Evolutionary conservation across 768 basidiomycete species (phyloP).

Genomic region (Lepiota brunneoincarnata): DNA sequence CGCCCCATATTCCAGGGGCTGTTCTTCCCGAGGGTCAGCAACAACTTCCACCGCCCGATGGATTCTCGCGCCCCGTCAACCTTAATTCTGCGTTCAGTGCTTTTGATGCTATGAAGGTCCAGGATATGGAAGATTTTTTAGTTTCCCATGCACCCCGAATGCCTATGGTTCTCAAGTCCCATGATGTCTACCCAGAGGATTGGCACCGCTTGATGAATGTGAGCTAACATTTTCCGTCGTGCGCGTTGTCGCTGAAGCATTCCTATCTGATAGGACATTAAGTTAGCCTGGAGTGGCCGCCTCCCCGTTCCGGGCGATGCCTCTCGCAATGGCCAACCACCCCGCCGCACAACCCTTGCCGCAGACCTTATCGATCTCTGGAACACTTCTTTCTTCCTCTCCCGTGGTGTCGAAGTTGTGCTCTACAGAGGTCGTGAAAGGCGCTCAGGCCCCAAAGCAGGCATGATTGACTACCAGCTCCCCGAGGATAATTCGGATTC

Average conservation of each 20-base stretch:
- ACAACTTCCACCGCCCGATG: conserved; percentile 63
- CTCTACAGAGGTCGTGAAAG: conserved; percentile 80
- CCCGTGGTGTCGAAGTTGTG: conserved; percentile 74
- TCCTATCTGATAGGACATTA: conserved; percentile 52
- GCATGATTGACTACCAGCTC: conserved; percentile 52
- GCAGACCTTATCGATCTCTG: conserved; percentile 78
- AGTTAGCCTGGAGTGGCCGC: conserved; percentile 73
- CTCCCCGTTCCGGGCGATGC: conserved; percentile 56
- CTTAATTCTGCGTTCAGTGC: conserved; percentile 62
- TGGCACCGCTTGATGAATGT: conserved; percentile 82
- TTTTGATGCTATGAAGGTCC: conserved; percentile 69
- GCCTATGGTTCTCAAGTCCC: conserved; percentile 68
- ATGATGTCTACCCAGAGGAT: conserved; percentile 76
- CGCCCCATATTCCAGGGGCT: conserved; percentile 30
- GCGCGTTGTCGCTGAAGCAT: background rate
- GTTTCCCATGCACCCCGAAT: conserved; percentile 61
- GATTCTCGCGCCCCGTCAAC: conserved; percentile 73
- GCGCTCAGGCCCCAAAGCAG: conserved; percentile 62
- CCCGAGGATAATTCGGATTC: conserved; percentile 42
- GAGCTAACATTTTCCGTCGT: conserved; percentile 19
- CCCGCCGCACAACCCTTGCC: conserved; percentile 56
- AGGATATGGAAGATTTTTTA: conserved; percentile 75
- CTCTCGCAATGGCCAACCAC: conserved; percentile 34
- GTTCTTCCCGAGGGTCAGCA: conserved; percentile 31
- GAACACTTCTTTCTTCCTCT: conserved; percentile 74